phyloP scores from a whole-genome alignment of 2,329 filamentous ascomycete species.

The Pseudocercospora eumusae region DNA sequence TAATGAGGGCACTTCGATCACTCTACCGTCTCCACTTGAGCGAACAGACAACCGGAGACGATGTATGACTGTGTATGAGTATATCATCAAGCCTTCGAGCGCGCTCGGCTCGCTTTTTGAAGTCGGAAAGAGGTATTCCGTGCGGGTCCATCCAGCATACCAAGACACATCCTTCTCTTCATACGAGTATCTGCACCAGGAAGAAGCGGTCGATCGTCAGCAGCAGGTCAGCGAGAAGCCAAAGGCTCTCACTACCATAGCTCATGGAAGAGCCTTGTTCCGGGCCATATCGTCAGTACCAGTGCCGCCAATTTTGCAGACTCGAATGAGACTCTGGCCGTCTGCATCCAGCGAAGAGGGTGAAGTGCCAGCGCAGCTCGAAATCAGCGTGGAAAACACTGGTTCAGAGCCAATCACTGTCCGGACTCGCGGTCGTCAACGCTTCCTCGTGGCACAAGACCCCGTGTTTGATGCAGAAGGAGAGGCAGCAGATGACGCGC shows the following conservation, averaged over 20 bases:
- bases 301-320: constrained; percentile 22
- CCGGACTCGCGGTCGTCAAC: constrained; percentile 25
- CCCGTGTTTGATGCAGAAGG: constrained; percentile 15
- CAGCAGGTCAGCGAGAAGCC: constrained; percentile 24
- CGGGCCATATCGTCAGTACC: constrained; percentile 15
- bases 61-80: constrained; percentile 19
- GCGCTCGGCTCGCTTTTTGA: constrained; percentile 20
- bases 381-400: constrained; percentile 22
- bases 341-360: background rate
- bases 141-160: background rate
- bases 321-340: constrained; percentile 12
- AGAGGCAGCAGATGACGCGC: constrained; percentile 9
- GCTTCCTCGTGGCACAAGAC: constrained; percentile 22
- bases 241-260: background rate
- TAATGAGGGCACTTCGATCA: background rate
- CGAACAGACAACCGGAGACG: background rate
- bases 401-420: constrained; percentile 18
- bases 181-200: constrained; percentile 14
- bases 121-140: constrained; percentile 20
- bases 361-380: background rate
- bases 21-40: constrained; percentile 4
- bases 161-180: background rate
- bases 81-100: constrained; percentile 17
- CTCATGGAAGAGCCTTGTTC: constrained; percentile 22
- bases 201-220: constrained; percentile 6